Percentiles rank a stretch among this genome's conserved stretches.
These are phyloP conservation scores for Alternaria ventricosa DNA, from an alignment of 2,329 filamentous ascomycete genomes.

Conservation along the genomic window DNA sequence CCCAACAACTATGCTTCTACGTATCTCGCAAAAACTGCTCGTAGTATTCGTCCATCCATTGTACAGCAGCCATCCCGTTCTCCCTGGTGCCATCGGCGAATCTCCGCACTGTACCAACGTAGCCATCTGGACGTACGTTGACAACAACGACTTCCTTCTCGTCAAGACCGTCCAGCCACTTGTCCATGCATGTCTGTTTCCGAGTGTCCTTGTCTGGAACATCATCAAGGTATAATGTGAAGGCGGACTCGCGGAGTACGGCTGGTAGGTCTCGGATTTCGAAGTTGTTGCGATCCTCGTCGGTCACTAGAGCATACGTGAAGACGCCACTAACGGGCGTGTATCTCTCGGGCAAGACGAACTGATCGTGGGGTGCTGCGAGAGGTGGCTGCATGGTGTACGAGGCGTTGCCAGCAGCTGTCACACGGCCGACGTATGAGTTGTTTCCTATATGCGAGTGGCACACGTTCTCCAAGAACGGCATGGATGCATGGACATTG, in stretches of 20 bases:
- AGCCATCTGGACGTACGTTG: constrained; percentile 76
- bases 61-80: constrained; percentile 43
- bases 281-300: constrained; percentile 66
- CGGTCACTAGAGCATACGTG: constrained; percentile 70
- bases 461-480: constrained; percentile 68
- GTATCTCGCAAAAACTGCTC: constrained; percentile 52
- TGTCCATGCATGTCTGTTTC: constrained; percentile 63
- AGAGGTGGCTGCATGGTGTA: constrained; percentile 67
- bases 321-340: constrained; percentile 71
- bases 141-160: constrained; percentile 67
- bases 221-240: constrained; percentile 77
- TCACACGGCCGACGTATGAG: constrained; percentile 66
- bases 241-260: constrained; percentile 68
- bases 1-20: constrained; percentile 1
- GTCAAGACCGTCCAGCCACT: constrained; percentile 69
- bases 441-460: constrained; percentile 58
- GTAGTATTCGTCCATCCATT: constrained; percentile 62
- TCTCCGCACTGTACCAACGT: constrained; percentile 68
- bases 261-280: constrained; percentile 71
- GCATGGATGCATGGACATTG: constrained; percentile 61
- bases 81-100: constrained; percentile 45
- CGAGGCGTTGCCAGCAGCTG: constrained; percentile 65
- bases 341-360: constrained; percentile 71
- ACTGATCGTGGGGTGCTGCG: constrained; percentile 68
- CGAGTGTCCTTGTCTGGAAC: constrained; percentile 63